A percentile compares a stretch with the other conserved stretches of the same genome.
Conservation (phyloP, 2,329 filamentous ascomycete species). For the Colletotrichum melonis region DNA sequence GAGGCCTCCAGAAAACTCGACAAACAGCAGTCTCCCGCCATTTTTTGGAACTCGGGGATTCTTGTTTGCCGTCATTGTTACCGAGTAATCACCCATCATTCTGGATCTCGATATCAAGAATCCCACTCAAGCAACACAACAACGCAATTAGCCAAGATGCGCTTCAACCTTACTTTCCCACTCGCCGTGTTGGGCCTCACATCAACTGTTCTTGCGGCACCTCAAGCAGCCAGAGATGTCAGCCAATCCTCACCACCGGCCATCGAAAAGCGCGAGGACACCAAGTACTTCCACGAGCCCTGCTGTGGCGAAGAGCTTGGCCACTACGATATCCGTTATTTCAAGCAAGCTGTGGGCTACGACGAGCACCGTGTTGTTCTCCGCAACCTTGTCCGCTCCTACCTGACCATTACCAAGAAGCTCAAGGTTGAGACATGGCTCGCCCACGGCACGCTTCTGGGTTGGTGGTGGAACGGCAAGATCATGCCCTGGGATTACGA, state of each 20-base stretch:
- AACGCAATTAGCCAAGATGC: slow-evolving; percentile 12
- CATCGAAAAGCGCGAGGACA: slow-evolving; percentile 26
- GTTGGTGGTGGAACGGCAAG: slow-evolving; percentile 89
- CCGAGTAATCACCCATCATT: background rate
- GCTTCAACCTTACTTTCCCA: slow-evolving; percentile 17
- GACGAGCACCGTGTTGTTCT: slow-evolving; percentile 74
- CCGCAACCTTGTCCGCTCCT: slow-evolving; percentile 77
- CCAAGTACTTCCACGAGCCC: slow-evolving; percentile 76
- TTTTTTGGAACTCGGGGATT: background rate
- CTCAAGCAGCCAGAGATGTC: slow-evolving; percentile 10
- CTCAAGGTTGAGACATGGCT: slow-evolving; percentile 85
- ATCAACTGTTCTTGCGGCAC: slow-evolving; percentile 16
- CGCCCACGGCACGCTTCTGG: slow-evolving; percentile 84
- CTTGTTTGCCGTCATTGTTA: background rate
- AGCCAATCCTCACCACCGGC: background rate
- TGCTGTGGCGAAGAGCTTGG: slow-evolving; percentile 69
- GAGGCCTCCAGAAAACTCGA: slow-evolving; percentile 1
- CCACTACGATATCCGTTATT: slow-evolving; percentile 82
- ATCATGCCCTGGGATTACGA: slow-evolving; percentile 89
- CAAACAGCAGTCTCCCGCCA: background rate
- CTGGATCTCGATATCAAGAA: background rate
- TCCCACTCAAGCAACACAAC: background rate
- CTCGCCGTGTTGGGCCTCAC: slow-evolving; percentile 22
- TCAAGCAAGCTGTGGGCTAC: slow-evolving; percentile 71
- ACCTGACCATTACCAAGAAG: slow-evolving; percentile 73